phyloP scores from a whole-genome alignment of 805 yeast genomes.

The Ogataea saltuana region DNA sequence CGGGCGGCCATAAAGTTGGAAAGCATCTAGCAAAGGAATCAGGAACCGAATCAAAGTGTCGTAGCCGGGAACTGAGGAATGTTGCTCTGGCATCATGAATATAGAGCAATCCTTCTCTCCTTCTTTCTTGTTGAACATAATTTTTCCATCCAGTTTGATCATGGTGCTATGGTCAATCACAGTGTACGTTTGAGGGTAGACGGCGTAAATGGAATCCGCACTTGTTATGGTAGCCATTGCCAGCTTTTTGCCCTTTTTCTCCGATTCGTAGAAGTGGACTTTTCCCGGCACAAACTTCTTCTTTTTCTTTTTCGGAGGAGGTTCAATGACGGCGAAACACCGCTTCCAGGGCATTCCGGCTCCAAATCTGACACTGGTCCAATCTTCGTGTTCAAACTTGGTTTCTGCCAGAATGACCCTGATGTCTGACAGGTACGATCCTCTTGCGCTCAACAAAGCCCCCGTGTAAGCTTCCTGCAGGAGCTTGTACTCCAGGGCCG shows the following conservation, averaged over 20 bases:
- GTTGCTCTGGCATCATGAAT: conserved; percentile 81
- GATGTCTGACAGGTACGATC: conserved; percentile 83
- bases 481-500: conserved; percentile 76
- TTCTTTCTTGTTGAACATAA: conserved; percentile 55
- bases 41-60: conserved; percentile 83
- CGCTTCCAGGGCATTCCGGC: conserved; percentile 98
- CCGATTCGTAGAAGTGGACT: conserved; percentile 79
- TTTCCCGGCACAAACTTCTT: conserved; percentile 58
- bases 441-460: conserved; percentile 88
- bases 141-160: conserved; percentile 84
- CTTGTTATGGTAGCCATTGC: conserved; percentile 78
- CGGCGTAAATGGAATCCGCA: conserved; percentile 77
- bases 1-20: conserved; percentile 82
- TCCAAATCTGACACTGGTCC: conserved; percentile 94
- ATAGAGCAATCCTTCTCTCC: conserved; percentile 58
- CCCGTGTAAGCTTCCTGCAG: conserved; percentile 97
- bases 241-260: conserved; percentile 67
- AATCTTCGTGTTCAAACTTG: conserved; percentile 84
- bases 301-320: conserved; percentile 52
- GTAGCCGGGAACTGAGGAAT: conserved; percentile 78
- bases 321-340: conserved; percentile 87
- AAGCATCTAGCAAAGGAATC: conserved; percentile 74
- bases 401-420: conserved; percentile 82
- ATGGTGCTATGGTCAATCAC: conserved; percentile 86
- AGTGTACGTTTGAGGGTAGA: conserved; percentile 84